Evolutionary conservation across 495 filamentous ascomycete species (phyloP), one percentile per base, ranked within the genome.

Genomic region (Neurospora discreta): DNA sequence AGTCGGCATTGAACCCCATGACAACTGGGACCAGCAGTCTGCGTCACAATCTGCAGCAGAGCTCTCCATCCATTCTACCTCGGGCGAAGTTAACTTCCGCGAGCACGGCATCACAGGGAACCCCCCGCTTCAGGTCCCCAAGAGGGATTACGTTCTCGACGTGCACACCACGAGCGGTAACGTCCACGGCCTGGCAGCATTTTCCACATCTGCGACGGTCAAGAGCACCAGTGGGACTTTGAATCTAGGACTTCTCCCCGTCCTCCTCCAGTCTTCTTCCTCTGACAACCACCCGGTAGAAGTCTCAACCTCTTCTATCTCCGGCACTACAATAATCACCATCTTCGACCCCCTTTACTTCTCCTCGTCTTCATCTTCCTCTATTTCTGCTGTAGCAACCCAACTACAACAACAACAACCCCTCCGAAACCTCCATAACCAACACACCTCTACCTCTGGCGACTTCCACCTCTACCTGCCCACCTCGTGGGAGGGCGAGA

Each of bases 131-230:
- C 68, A 71, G n/a, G 69, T 58, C 13, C 84, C 84, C 18, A 78
- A 77, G 5, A 77, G 83, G 5, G 80, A 85, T 67, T 85, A 85
- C 71, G 73, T 80, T 4, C 78, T 85, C 3, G 76, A 81, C 30
- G 71, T 84, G 33, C 75, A 78, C 30, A 79, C 80, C 6, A 80
- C 77, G 0, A 80, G 80, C 7, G 82, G 82, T 4, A 46, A 68
- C 8, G 74, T 85, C 18, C 43, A 70, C 18, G 82, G 70, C 5
- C 71, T 75, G 0, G 43, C 81, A 16, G 81, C 82, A 1, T 81
- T 83, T 68, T 72, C 77, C 16, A 70, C 74, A 0, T 33, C 44
- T 0, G 74, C 76, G 4, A 70, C 26, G 18, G 58, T 82, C 16
- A 72, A 72, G 39, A 74, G 75, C 5, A 80, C 78, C 1, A 77